Evolutionary conservation across 2,329 filamentous ascomycete genomes (phyloP), one percentile per base, ranked within the genome.

Genomic region (Arthrobotrys sinensis): DNA sequence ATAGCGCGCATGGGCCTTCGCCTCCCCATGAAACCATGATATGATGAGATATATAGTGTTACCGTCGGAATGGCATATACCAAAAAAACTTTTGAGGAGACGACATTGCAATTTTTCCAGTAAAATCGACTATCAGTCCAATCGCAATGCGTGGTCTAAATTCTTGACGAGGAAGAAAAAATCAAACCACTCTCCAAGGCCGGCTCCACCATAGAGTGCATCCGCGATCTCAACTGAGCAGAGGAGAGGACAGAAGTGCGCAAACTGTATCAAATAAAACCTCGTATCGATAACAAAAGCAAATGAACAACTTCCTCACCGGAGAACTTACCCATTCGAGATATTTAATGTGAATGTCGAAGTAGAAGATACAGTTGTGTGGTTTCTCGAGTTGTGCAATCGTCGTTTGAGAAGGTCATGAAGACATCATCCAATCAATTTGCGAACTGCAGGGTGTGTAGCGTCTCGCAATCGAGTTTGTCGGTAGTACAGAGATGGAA

Each of bases 281-380:
- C 48, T 40, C 63, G 36, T 48, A 67, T 65, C 16, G 19, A 48
- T 53, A 38, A 16, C 52, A 69, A 65, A 71, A 71, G 66, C 62
- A 71, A 69, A 76, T 64, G 46, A 36, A 50, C 5, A 62, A 32
- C 46, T 48, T 63, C 55, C 48, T 52, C 66, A 66, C 66, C 73
- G 73, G 73, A 67, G 73, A 71, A 77, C 66, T 77, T 77, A 71
- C 73, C 73, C 24, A 28, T 71, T 77, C 66, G 52, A 77, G 73
- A 71, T 66, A 32, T 52, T 53, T 52, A 66, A 43, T 45, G 40
- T 76, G 38, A 67, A 69, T 67, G 71, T 71, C 66, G 52, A 76
- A 34, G 38, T 10, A 53, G 36, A 67, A 62, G 66, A 71, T 53
- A 63, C 73, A 43, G 24, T 46, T 66, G 48, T 60, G 62, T 14